Conservation (phyloP, 768 basidiomycete species). For the Neoboletus brunneissimus region DNA sequence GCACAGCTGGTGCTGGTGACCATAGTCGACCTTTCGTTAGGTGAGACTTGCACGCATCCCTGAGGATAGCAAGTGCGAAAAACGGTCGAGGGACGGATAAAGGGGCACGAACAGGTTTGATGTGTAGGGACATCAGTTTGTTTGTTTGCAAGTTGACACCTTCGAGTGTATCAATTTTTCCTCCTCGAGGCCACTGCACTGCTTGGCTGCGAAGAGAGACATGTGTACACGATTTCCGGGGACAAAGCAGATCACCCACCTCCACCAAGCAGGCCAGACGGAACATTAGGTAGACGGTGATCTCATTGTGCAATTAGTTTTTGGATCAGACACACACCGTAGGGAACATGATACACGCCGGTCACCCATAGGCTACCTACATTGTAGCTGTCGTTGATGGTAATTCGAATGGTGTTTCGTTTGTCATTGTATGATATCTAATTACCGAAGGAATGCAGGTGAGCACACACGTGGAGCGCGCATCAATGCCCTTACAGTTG, state of each 20-base stretch:
- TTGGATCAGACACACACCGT: slow-evolving; percentile 43
- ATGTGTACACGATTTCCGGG: background rate
- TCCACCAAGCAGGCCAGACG: slow-evolving; percentile 68
- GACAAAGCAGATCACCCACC: slow-evolving; percentile 13
- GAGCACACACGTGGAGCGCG: background rate
- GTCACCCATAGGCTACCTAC: slow-evolving; percentile 64
- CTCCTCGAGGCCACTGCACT: slow-evolving; percentile 60
- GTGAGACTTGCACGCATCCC: slow-evolving; percentile 53
- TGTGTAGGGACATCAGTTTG: slow-evolving; percentile 78
- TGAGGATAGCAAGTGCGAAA: slow-evolving; percentile 8
- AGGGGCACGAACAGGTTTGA: slow-evolving; percentile 41
- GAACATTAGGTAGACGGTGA: slow-evolving; percentile 47
- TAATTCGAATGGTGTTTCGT: slow-evolving; percentile 64
- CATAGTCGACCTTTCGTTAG: slow-evolving; percentile 49
- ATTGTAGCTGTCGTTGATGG: slow-evolving; percentile 50
- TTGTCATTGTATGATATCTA: slow-evolving; percentile 46
- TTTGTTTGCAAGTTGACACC: slow-evolving; percentile 65
- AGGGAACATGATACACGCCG: slow-evolving; percentile 65
- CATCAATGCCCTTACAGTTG: slow-evolving; percentile 37
- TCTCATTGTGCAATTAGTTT: background rate
- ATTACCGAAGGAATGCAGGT: background rate
- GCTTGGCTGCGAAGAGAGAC: slow-evolving; percentile 39
- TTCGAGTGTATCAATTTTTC: slow-evolving; percentile 80
- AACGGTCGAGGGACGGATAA: background rate
- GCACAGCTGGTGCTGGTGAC: slow-evolving; percentile 61